Conservation (phyloP, 805 yeast genomes). For the Starmerella vitae region DNA sequence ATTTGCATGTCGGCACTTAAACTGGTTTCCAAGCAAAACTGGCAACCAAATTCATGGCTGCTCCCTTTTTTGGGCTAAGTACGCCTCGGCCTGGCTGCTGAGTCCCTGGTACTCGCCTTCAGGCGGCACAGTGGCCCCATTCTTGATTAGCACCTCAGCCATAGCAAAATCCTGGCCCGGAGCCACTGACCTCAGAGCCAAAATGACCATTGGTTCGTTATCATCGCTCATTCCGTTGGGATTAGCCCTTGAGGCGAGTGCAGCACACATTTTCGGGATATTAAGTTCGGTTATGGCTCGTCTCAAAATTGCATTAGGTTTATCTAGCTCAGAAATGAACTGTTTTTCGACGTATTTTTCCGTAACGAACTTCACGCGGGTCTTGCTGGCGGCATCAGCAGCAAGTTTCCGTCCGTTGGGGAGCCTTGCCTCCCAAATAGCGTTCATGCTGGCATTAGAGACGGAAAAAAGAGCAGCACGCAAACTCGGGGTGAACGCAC, state of each 20-base stretch:
- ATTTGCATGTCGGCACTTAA: no score
- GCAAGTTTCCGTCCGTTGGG: constrained; percentile 24
- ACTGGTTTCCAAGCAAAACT: no score
- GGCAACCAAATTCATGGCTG: no score
- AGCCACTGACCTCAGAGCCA: constrained; percentile 25
- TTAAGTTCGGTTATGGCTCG: constrained; percentile 27
- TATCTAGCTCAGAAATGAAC: constrained; percentile 30
- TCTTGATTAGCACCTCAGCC: constrained; percentile 30
- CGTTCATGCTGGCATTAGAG: constrained; percentile 43
- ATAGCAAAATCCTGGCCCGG: constrained; percentile 26
- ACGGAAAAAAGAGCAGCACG: constrained; percentile 43
- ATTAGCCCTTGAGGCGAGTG: constrained; percentile 32
- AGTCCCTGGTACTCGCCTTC: constrained; percentile 11
- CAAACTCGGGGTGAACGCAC: constrained; percentile 44
- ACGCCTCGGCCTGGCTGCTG: constrained; percentile 8
- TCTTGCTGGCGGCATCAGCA: constrained; percentile 31
- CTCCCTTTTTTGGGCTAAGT: constrained; percentile 7
- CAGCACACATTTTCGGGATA: constrained; percentile 23
- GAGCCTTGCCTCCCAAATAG: constrained; percentile 42
- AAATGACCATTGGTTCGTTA: constrained; percentile 25
- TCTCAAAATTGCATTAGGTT: constrained; percentile 28
- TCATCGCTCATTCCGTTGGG: constrained; percentile 25
- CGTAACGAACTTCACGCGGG: constrained; percentile 45
- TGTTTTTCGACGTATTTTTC: constrained; percentile 49
- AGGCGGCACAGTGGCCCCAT: constrained; percentile 27